Percentiles rank a stretch among this genome's conserved stretches.
Conservation (phyloP, 73 alveolate genomes). For the Paramecium sexaurelia region DNA sequence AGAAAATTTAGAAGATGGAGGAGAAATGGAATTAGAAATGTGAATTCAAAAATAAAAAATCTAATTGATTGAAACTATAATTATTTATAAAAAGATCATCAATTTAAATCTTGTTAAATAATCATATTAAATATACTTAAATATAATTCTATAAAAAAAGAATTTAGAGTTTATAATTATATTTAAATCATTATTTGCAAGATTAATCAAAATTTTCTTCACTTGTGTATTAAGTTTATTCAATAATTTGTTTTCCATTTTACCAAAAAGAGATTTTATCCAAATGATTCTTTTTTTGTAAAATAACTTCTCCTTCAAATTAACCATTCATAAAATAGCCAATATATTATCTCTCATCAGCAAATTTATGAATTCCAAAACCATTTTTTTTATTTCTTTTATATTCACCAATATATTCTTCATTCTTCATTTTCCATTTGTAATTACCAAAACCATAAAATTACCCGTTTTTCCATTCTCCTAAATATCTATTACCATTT, state of each 20-base stretch:
- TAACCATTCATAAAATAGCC: not conserved
- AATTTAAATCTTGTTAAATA: no score
- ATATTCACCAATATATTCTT: not conserved
- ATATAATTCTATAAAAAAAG: no score
- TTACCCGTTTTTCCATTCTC: constrained; percentile 47
- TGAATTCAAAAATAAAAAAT: not conserved
- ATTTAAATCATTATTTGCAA: not conserved
- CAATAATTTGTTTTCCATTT: not conserved
- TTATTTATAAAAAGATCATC: not conserved
- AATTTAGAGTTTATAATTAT: not conserved
- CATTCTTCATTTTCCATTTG: constrained; percentile 51
- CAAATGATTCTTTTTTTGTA: not conserved
- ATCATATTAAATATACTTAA: no score
- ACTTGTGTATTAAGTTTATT: not conserved
- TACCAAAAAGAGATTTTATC: not conserved
- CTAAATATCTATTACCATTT: constrained; percentile 7
- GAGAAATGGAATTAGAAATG: not conserved
- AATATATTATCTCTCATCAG: not conserved
- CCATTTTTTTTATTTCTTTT: not conserved
- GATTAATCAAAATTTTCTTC: not conserved
- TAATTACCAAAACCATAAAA: constrained; percentile 61
- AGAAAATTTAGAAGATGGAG: not conserved
- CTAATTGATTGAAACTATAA: not conserved
- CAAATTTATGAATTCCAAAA: not conserved
- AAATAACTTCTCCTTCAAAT: not conserved